phyloP scores from a whole-genome alignment of 441 rosid species.

The Viola pubescens region DNA sequence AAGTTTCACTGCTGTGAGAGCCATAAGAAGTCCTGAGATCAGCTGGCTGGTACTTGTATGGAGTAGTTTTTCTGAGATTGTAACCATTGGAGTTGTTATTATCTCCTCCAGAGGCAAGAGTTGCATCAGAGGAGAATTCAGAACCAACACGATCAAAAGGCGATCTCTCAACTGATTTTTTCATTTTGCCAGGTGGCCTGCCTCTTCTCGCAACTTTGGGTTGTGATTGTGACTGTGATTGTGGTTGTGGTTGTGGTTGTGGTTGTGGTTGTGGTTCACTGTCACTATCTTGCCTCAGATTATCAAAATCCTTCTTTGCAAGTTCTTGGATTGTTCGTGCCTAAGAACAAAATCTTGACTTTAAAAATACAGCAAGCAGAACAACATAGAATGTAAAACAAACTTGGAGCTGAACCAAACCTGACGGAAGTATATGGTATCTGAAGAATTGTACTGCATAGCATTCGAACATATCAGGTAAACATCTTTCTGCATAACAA shows the following conservation, averaged over 20 bases:
- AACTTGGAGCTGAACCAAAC: conserved; percentile 28
- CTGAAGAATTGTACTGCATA: conserved; percentile 79
- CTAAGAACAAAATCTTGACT: conserved; percentile 25
- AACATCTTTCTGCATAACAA: conserved; percentile 58
- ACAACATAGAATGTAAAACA: conserved; percentile 1
- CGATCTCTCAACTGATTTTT: conserved; percentile 47
- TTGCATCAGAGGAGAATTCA: conserved; percentile 49
- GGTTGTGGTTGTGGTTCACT: conserved; percentile 34
- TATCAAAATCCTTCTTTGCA: conserved; percentile 70
- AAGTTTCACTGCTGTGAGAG: conserved; percentile 36
- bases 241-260: not conserved
- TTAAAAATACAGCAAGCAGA: conserved; percentile 7
- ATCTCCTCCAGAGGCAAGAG: conserved; percentile 49
- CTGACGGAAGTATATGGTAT: conserved; percentile 79
- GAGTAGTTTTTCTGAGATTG: conserved; percentile 48
- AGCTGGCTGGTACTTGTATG: conserved; percentile 38
- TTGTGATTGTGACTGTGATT: conserved; percentile 5
- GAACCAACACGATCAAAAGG: conserved; percentile 40
- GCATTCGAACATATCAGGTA: conserved; percentile 76
- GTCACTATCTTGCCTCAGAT: conserved; percentile 72
- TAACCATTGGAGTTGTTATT: conserved; percentile 34
- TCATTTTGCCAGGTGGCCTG: conserved; percentile 68
- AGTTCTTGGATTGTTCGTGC: conserved; percentile 68
- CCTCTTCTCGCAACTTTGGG: conserved; percentile 69
- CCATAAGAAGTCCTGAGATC: conserved; percentile 30